Evolutionary conservation across 768 basidiomycete species (phyloP), one percentile per base, ranked within the genome.

Genomic region (Podaxis pistillaris): DNA sequence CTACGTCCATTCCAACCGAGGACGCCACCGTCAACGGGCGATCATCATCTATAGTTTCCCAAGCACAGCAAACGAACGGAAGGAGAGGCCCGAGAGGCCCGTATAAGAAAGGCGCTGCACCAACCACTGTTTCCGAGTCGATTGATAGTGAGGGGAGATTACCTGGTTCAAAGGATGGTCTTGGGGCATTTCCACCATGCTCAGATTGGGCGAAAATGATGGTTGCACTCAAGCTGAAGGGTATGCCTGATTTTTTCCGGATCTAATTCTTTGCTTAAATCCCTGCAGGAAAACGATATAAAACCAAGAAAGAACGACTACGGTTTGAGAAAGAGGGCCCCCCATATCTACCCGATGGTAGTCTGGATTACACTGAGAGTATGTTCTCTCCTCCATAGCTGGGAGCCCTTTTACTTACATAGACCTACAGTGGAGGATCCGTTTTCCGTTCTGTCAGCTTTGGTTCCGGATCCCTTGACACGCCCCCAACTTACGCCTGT

Each of bases 261-360:
- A 17, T 52, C 52, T 0, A 12, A 33, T 17, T 50, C 52, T 49
- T 51, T 19, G 46, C 61, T 46, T 11, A 61, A 50, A 7, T 15
- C 57, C 19, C 44, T 56, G 3, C 62, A 90, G 90, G 89, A 19
- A 92, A 91, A 67, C 82, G 85, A 12, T 91, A 92, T 69, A 84
- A 83, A 60, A 92, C 90, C 1, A 93, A 93, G 78, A 92, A 89
- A 68, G 91, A 93, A 66, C 80, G 91, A 9, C 67, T 91, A 62
- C 80, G 88, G n/a, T 81, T 92, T 50, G 91, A 93, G 68, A 88
- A 84, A 63, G 85, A 87, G 63, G 91, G 91, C 0, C 89, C 88
- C 17, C 91, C 91, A 0, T 79, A 81, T 24, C 77, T 78, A 5
- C 70, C 83, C n/a, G 91, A 93, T 69, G 91, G 91, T n/a, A 92